Base-by-base conservation (phyloP, 78 protist species). In the Dictyostelium capitatum region DNA sequence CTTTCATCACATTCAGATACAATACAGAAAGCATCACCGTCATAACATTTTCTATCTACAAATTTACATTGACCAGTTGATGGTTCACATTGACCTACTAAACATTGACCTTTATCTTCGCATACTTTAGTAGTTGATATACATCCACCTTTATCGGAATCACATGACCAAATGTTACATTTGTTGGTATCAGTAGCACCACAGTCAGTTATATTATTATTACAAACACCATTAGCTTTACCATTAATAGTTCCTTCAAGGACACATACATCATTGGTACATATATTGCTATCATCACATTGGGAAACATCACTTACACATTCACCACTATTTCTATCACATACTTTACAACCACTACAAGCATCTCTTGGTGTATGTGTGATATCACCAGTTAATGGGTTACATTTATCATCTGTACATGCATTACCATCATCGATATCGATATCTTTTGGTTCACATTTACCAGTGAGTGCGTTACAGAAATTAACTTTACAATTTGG, bases 71-170 rank as follows among this genome's bases (percentile, higher is more conserved):
- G 37, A 15, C 91, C 91, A 37, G 62, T 53, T 10, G 67, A 57
- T 14, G 67, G 12, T 8, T 41, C 30, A 46, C 91, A 83, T 6
- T 15, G 17, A 14, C 91, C 91, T 10, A 74, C 82, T 46, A 11
- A 28, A 57, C 78, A 70, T 70, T 28, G 19, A 37, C 78, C 78
- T 70, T 70, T 41, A 23, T 69, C 90, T 28, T 75, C 69, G 15
- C 91, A 84, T 14, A 59, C 51, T n/a, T n/a, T n/a, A 41, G 73
- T 23, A 17, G 72, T 83, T 37, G 51, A 25, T 41, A 48, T 20
- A 43, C 91, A 83, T n/a, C 95, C 81, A 73, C 91, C 91, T 17
- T 51, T 73, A 0, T 7, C 15, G 14, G n/a, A 19, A 20, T 14
- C 28, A 10, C 25, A 15, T 0, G 70, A 7, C 47, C 64, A 70